Base-by-base conservation (phyloP, 495 filamentous ascomycete species). In the Neurospora sublineolata region DNA sequence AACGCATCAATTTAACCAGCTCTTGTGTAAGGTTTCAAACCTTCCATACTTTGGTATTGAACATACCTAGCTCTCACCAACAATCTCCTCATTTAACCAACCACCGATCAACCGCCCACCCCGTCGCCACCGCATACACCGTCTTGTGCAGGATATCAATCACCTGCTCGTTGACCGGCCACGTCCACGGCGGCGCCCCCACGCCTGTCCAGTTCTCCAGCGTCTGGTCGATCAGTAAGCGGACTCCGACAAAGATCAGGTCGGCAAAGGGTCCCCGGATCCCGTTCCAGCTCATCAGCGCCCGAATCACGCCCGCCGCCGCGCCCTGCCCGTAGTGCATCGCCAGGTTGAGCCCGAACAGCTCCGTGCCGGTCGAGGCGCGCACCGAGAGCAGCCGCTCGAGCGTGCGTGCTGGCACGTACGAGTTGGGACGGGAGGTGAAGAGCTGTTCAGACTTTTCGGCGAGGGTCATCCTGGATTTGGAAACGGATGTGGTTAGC, bases 81-180 rank as follows among this genome's bases (percentile, higher is more conserved):
- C 40, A 12, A 42, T 12, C 40, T 12, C 40, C 40, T 60, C 23
- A 60, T 33, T 30, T 60, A 60, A 30, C 52, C 58, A 78, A 72
- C 75, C 72, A 79, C 12, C 69, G 23, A 36, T 81, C 76, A 16
- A 67, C 69, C 7, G 77, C 30, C 60, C 77, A 80, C 40, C 79
- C 80, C 37, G 77, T 78, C 9, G 72, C 73, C 38, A 81, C 40
- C 37, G 75, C 75, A 73, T 69, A 79, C n/a, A 79, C 70, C 2
- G 74, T 64, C 70, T 80, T 81, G 73, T 80, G 78, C 69, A 79
- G 44, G 36, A 81, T 58, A 73, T 81, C 79, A 33, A 82, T 41
- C 10, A 75, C 69, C 41, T 79, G 78, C 71, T 80, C 77, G 37
- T 72, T 69, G 20, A 76, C 74, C 37, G 76, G 79, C 76, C 77